Percentiles rank a stretch among this genome's conserved stretches.
Conservation (phyloP, 2,329 filamentous ascomycete genomes). For the Phyllosticta citrichinensis region DNA sequence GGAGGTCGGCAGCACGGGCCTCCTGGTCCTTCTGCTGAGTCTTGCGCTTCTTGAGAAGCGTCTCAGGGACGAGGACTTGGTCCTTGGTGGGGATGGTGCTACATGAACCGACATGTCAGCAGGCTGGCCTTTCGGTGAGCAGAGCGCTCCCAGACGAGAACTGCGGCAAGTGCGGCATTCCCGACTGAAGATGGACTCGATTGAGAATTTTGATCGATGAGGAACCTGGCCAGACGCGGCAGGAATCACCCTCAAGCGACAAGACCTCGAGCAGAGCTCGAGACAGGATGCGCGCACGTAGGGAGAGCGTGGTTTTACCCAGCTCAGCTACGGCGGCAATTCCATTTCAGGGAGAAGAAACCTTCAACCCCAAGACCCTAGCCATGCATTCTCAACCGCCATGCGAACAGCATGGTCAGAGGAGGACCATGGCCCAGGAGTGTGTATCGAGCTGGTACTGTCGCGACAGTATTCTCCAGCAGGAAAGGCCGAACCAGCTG, state of each 20-base stretch:
- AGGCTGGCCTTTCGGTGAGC: conserved; percentile 44
- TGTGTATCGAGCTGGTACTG: conserved; percentile 60
- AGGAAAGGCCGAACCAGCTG: conserved; percentile 66
- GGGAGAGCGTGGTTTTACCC: conserved; percentile 2
- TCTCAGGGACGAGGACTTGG: conserved; percentile 96
- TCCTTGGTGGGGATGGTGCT: conserved; percentile 90
- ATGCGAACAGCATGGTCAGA: not conserved
- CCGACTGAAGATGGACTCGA: conserved; percentile 76
- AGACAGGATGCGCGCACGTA: conserved; percentile 41
- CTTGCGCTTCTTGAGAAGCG: conserved; percentile 99
- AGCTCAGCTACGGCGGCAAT: conserved; percentile 14
- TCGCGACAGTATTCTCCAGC: conserved; percentile 51
- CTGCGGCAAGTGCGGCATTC: conserved; percentile 89
- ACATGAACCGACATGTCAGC: conserved; percentile 46
- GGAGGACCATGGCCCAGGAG: conserved; percentile 53
- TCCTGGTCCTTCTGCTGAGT: conserved; percentile 98
- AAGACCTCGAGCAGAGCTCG: conserved; percentile 56
- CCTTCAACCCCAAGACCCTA: conserved; percentile 75
- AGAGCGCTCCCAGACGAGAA: conserved; percentile 74
- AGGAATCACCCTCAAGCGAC: conserved; percentile 55
- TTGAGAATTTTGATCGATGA: conserved; percentile 68
- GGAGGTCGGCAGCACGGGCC: conserved; percentile 65
- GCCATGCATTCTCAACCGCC: conserved; percentile 45
- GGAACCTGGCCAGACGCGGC: conserved; percentile 22
- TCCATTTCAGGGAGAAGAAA: conserved; percentile 66